phyloP scores from a whole-genome alignment of 768 basidiomycete species.

The Leccinum longicurvipes region DNA sequence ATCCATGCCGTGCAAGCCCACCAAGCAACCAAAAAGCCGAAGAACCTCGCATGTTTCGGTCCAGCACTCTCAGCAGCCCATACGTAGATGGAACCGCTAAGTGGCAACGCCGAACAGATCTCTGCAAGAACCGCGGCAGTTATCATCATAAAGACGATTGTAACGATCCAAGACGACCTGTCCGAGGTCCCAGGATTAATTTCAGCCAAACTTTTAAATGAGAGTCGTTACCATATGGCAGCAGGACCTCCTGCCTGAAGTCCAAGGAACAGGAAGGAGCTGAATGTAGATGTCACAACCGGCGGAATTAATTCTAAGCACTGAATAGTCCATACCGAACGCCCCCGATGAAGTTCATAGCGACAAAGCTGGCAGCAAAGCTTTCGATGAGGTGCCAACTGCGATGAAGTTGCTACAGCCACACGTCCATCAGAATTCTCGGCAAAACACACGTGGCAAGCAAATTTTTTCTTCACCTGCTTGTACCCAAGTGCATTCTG shows the following conservation, averaged over 20 bases:
- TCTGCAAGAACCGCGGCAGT: constrained; percentile 86
- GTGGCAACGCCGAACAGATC: constrained; percentile 82
- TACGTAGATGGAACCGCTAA: constrained; percentile 90
- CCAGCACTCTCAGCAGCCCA: constrained; percentile 95
- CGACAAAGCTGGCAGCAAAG: constrained; percentile 84
- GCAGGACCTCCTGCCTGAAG: constrained; percentile 83
- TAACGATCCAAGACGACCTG: constrained; percentile 84
- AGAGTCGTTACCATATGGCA: constrained; percentile 62
- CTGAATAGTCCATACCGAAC: constrained; percentile 51
- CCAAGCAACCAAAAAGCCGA: constrained; percentile 90
- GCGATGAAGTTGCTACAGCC: constrained; percentile 74
- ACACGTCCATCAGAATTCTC: neutral
- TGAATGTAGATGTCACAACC: constrained; percentile 22
- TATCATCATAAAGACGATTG: constrained; percentile 83
- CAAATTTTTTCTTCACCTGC: constrained; percentile 44
- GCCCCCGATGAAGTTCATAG: constrained; percentile 88
- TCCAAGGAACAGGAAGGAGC: constrained; percentile 77
- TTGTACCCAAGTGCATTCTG: constrained; percentile 79
- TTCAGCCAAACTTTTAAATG: neutral
- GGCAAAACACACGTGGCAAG: neutral
- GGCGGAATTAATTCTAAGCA: constrained; percentile 4
- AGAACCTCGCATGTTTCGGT: constrained; percentile 78
- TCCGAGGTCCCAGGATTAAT: constrained; percentile 9
- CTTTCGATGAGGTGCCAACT: constrained; percentile 81
- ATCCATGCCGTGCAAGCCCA: constrained; percentile 97